Evolutionary conservation across 1,139 yeast species (phyloP).

Genomic region (Wickerhamiella infanticola): DNA sequence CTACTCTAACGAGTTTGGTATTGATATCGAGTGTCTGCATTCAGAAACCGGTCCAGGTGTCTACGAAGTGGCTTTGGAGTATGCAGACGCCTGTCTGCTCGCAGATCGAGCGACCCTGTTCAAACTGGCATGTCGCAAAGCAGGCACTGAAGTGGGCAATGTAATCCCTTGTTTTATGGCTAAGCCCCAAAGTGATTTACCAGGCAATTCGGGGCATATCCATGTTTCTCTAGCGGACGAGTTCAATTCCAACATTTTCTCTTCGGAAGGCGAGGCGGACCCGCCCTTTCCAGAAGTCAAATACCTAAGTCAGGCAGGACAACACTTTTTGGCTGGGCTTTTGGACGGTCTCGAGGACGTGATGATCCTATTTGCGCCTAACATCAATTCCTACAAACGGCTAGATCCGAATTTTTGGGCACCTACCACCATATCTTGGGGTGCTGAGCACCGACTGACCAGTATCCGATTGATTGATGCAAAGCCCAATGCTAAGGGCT

Average conservation of each 20-base stretch:
- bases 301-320: conserved; percentile 21
- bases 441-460: conserved; percentile 26
- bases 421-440: conserved; percentile 27
- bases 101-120: conserved; percentile 25
- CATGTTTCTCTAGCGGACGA: conserved; percentile 22
- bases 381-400: conserved; percentile 25
- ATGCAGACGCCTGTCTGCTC: conserved; percentile 19
- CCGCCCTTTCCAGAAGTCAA: conserved; percentile 21
- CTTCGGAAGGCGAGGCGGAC: conserved; percentile 18
- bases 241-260: conserved; percentile 21
- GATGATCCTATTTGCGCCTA: conserved; percentile 27
- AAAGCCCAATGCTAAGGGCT: conserved; percentile 19
- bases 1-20: conserved; percentile 16
- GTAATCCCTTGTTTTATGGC: conserved; percentile 28
- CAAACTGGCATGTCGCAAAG: conserved; percentile 22
- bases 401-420: conserved; percentile 28
- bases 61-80: conserved; percentile 25
- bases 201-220: conserved; percentile 27
- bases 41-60: conserved; percentile 29
- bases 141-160: conserved; percentile 19
- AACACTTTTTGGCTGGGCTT: conserved; percentile 25
- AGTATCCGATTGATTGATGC: conserved; percentile 24
- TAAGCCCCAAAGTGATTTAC: conserved; percentile 24
- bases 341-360: conserved; percentile 23
- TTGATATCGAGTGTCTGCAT: conserved; percentile 26